Evolutionary conservation across 441 rosid genomes (phyloP), one percentile per base, ranked within the genome.

Genomic region (Croton setiger): DNA sequence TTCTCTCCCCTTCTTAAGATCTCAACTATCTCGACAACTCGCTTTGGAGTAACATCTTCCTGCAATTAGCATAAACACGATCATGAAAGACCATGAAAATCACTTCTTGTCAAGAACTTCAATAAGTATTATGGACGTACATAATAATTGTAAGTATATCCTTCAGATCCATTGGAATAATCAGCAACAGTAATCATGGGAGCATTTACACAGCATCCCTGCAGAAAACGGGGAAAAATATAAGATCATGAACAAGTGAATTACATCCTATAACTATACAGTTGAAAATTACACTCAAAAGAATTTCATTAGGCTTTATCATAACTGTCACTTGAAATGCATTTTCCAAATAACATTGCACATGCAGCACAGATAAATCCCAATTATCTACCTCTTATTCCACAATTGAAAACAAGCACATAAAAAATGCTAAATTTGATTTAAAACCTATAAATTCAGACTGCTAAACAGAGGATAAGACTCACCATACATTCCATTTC

Each of bases 401-500:
- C 62, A 55, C 21, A 52, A 60, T 48, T 33, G 49, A 39, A 4
- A 37, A 31, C 53, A 61, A 48, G 51, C 36, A 63, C 31, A 45
- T 56, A 23, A 4, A 18, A 37, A 71, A 6, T 47, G 11, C 63
- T 49, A 58, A 52, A 53, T 35, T 9, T 55, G 55, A 56, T 70
- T 54, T 53, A 62, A 60, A 49, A 21, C 53, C 35, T 39, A 12
- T 39, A 37, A 4, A 39, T 54, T 14, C 17, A 53, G 20, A 43
- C 21, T 20, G 41, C 21, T 33, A 51, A 53, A 67, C 35, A 59
- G 33, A 71, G 67, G 27, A 45, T 27, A 75, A 73, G 58, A 75
- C 83, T 75, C 75, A 91, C 98, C 99, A 96, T 93, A 85, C 99
- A 96, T 82, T 96, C 99, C 99, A 96, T 96, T 83, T 96, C 99